Evolutionary conservation across 352 stramenopile species (phyloP).

Genomic region (Blastocystis sp.): DNA sequence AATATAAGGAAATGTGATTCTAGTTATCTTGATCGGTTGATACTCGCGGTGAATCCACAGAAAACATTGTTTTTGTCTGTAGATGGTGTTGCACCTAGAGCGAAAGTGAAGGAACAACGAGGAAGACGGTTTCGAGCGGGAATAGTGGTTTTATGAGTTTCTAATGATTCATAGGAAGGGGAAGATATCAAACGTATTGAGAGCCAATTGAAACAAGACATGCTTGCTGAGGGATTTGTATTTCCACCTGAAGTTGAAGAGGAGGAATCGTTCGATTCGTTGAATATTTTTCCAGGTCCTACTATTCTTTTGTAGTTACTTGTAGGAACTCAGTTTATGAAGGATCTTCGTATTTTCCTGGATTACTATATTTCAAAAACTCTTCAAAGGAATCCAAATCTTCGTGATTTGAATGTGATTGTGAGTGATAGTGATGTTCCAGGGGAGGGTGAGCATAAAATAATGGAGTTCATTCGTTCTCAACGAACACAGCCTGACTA

Average conservation of each 20-base stretch:
- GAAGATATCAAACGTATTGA: constrained; percentile 80
- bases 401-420: constrained; percentile 85
- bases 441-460: constrained; percentile 94
- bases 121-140: constrained; percentile 81
- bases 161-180: constrained; percentile 75
- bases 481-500: constrained; percentile 84
- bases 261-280: constrained; percentile 75
- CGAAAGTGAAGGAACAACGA: constrained; percentile 87
- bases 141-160: constrained; percentile 76
- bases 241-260: constrained; percentile 74
- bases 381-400: constrained; percentile 79
- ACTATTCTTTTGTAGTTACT: background rate
- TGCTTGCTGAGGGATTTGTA: constrained; percentile 78
- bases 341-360: constrained; percentile 81
- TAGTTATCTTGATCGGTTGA: constrained; percentile 80
- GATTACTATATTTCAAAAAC: constrained; percentile 81
- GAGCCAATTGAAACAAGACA: constrained; percentile 81
- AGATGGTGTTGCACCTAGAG: constrained; percentile 81
- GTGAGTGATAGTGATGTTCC: constrained; percentile 88
- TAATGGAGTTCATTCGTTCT: constrained; percentile 94
- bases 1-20: background rate
- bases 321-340: constrained; percentile 83
- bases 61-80: constrained; percentile 83
- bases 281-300: constrained; percentile 48
- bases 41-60: constrained; percentile 80